These are phyloP conservation scores for Elsinoe batatas DNA, from an alignment of 2,329 filamentous ascomycete species.

Conservation along the genomic window DNA sequence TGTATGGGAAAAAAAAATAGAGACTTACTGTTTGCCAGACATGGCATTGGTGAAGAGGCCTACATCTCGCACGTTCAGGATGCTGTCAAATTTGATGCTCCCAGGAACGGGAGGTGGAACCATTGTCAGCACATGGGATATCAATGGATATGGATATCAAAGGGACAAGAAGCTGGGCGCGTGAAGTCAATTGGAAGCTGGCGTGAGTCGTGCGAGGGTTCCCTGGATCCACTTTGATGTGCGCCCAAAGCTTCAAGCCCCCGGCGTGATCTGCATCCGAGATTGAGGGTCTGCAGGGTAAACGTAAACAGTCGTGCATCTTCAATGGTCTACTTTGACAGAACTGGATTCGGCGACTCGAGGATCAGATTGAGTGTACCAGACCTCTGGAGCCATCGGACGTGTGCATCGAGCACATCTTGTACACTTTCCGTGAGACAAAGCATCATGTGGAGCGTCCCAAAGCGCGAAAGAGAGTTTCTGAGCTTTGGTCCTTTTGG, in stretches of 20 bases:
- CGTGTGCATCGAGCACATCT: neutral
- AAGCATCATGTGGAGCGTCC: neutral
- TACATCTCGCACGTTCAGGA: constrained; percentile 72
- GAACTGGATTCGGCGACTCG: neutral
- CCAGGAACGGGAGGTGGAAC: neutral
- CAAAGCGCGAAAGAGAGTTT: neutral
- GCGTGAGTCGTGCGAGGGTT: neutral
- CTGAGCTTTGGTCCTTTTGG: neutral
- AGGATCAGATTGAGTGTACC: neutral
- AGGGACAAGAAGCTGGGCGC: neutral
- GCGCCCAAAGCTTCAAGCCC: constrained; percentile 5
- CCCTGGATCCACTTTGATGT: neutral
- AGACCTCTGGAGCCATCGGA: neutral
- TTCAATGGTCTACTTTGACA: neutral
- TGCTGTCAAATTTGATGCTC: constrained; percentile 38
- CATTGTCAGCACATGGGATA: constrained; percentile 8
- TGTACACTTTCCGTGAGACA: neutral
- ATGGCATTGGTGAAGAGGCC: constrained; percentile 55
- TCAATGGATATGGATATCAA: neutral
- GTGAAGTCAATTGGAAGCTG: neutral
- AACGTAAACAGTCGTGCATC: neutral
- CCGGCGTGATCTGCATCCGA: constrained; percentile 5
- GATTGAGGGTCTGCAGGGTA: constrained; percentile 6
- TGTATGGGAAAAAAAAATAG: neutral
- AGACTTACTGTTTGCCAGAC: constrained; percentile 43